Percentiles rank a stretch among this genome's conserved stretches.
Conservation (phyloP, 148 eudicot species). For the Gaultheria prostrata region DNA sequence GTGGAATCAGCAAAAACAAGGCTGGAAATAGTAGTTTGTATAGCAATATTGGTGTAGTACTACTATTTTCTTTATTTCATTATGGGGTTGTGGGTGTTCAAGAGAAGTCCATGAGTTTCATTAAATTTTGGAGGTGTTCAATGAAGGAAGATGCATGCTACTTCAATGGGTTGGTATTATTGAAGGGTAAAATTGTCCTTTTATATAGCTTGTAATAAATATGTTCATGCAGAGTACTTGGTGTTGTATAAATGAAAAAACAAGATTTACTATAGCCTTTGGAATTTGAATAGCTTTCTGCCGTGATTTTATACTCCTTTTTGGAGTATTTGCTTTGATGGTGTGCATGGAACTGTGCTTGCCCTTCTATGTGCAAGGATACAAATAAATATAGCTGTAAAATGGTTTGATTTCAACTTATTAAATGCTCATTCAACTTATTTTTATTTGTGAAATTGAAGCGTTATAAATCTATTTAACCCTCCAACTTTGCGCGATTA, state of each 20-base stretch:
- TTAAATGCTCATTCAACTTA: no score
- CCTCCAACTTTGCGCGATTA: no score
- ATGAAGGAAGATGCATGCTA: neutral
- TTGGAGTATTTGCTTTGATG: neutral
- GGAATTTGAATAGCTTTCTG: neutral
- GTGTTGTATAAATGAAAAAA: neutral
- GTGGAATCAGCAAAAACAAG: slow-evolving; percentile 49
- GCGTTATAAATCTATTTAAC: no score
- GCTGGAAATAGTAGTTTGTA: slow-evolving; percentile 54
- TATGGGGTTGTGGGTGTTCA: slow-evolving; percentile 25
- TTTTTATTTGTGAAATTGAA: no score
- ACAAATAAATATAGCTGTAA: no score
- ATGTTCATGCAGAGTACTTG: neutral
- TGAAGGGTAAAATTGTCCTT: slow-evolving; percentile 21
- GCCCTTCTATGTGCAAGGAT: neutral
- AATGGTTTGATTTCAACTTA: no score
- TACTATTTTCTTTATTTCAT: slow-evolving; percentile 2
- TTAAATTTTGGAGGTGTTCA: slow-evolving; percentile 38
- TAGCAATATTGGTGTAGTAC: neutral
- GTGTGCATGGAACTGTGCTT: neutral
- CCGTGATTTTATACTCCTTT: neutral
- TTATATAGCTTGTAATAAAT: neutral
- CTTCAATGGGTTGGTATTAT: slow-evolving; percentile 10
- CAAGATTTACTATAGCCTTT: neutral
- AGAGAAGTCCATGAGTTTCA: slow-evolving; percentile 61